Conservation (phyloP, 257 asterid genomes). For the Plectranthus barbatus region DNA sequence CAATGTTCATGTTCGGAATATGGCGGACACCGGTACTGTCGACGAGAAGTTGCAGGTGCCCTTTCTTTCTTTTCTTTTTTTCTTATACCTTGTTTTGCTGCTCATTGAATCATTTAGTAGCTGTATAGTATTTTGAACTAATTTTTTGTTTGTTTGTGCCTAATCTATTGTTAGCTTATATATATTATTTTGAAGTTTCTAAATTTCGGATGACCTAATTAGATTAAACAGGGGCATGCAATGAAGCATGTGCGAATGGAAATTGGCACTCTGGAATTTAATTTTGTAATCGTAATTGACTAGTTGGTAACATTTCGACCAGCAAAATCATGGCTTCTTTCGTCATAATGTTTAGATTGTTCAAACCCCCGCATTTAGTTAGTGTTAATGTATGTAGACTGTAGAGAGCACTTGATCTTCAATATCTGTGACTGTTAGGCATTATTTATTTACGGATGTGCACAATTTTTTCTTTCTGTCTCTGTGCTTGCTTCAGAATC, state of each 20-base stretch:
- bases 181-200: neutral
- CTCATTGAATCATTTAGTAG: neutral
- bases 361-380: neutral
- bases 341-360: too few relatives aligned
- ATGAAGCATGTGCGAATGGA: neutral
- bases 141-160: neutral
- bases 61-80: neutral
- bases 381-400: neutral
- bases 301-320: too few relatives aligned
- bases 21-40: constrained; percentile 56
- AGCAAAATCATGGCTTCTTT: neutral
- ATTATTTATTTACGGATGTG: neutral
- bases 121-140: too few relatives aligned
- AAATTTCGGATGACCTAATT: neutral
- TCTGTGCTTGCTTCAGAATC: neutral
- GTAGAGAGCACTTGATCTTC: neutral
- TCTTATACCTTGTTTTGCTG: too few relatives aligned
- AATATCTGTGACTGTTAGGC: neutral
- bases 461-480: neutral
- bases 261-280: neutral
- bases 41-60: constrained; percentile 85
- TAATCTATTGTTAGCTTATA: neutral
- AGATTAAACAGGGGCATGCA: neutral
- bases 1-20: constrained; percentile 54
- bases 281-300: too few relatives aligned